Evolutionary conservation across 2,329 filamentous ascomycete genomes (phyloP), one percentile per base, ranked within the genome.

Genomic region (Scedosporium aurantiacum): DNA sequence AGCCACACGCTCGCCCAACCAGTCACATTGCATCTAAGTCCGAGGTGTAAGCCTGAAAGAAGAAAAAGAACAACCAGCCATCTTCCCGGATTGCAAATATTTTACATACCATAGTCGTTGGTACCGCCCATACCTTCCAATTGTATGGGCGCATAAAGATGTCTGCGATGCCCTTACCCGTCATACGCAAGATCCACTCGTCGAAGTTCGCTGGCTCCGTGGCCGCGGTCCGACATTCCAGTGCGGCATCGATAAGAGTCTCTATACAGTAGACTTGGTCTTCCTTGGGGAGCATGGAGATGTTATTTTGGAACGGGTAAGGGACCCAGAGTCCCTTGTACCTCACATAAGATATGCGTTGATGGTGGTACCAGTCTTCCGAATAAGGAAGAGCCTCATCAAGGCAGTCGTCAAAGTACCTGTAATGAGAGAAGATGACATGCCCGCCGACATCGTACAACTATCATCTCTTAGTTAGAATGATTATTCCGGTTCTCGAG

Each of bases 271-370:
- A 87, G 67, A 97, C 91, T 79, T 99, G 92, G 71, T 99, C 94
- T 67, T 97, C 91, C 82, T 97, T 96, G 75, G 91, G 89, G 72
- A 99, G 79, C 87, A 97, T 93, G 70, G 94, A 96, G 74, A 99
- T 93, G 82, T 99, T 99, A 86, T 97, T 99, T 82, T 99, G 94
- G 87, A 99, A 97, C 66, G 94, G 94, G 79, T 99, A 99, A 60
- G 94, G 93, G 63, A 99, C 94, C 94, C 94, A 99, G 72, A 91
- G 83, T 67, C 83, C 82, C 86, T 96, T 93, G 88, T 91, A 97
- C 73, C 94, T 92, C 69, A 99, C 93, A 75, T 99, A 99, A 65
- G 94, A 99, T 78, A 99, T 94, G 74, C 94, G 92, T 82, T 99
- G 89, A 81, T 99, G 94, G 67, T 86, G 90, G 79, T 89, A 97